phyloP scores from a whole-genome alignment of 805 yeast genomes.

The Kluyveromyces dobzhanskii region DNA sequence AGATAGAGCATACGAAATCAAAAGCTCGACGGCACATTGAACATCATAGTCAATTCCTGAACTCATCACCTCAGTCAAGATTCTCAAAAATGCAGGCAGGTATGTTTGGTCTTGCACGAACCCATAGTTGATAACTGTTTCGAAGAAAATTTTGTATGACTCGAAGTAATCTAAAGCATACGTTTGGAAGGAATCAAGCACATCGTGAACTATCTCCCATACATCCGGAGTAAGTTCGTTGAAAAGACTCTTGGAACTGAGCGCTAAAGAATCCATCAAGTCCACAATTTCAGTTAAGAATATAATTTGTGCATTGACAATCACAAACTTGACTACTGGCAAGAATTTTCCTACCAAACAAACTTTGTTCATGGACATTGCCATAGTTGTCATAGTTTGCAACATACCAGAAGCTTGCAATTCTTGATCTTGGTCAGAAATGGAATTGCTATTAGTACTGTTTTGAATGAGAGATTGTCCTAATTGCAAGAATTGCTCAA shows the following conservation, averaged over 20 bases:
- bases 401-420: constrained; percentile 60
- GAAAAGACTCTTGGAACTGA: constrained; percentile 39
- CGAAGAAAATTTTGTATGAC: constrained; percentile 47
- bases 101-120: constrained; percentile 32
- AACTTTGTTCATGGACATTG: constrained; percentile 54
- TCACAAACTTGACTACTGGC: constrained; percentile 52
- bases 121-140: constrained; percentile 44
- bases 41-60: constrained; percentile 33
- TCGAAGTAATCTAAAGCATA: constrained; percentile 55
- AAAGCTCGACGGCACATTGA: constrained; percentile 30
- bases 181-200: constrained; percentile 47
- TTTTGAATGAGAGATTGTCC: constrained; percentile 52
- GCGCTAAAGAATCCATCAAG: constrained; percentile 46
- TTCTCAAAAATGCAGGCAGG: constrained; percentile 21
- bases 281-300: constrained; percentile 59
- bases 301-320: constrained; percentile 50
- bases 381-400: constrained; percentile 66
- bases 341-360: constrained; percentile 45
- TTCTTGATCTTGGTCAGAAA: constrained; percentile 50
- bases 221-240: constrained; percentile 39
- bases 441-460: constrained; percentile 20
- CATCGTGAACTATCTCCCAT: constrained; percentile 44
- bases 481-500: constrained; percentile 49
- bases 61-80: constrained; percentile 21
- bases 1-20: constrained; percentile 24